Evolutionary conservation across 495 filamentous ascomycete species (phyloP), one percentile per base, ranked within the genome.

Genomic region (Aspergillus asperescens): DNA sequence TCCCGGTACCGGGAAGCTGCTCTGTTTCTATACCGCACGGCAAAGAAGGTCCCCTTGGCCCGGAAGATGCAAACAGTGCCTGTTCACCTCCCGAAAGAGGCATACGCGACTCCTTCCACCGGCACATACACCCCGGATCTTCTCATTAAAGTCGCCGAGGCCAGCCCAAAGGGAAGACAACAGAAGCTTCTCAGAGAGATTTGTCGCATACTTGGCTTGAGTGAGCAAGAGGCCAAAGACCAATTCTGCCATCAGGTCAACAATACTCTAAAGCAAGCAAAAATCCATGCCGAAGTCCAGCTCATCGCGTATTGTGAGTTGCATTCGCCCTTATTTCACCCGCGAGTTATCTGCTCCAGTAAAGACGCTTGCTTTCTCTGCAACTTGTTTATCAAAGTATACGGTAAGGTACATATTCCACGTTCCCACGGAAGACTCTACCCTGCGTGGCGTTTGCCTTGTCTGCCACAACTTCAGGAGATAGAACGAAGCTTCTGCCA

Each of bases 261-360:
- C 13, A 31, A 28, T 3, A 51, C 29, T 12, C 27, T 56, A 32
- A 47, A 5, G n/a, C 5, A 24, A 24, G 54, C 41, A 13, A 46
- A 64, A 54, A 57, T 72, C 34, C 65, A 73, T 55, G 70, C 70
- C n/a, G 68, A 73, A 55, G 61, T 73, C 18, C 68, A 73, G 45
- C 55, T 73, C 22, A 58, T 72, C 37, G 64, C 65, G 47, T 62
- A 62, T 45, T 72, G 69, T 41, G 69, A 74, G 50, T 38, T 67
- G 48, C 52, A 69, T 13, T 3, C 16, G 16, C 35, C 51, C 58
- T 40, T 48, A 27, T 27, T 39, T 23, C n/a, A n/a, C n/a, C 55
- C 49, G 27, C 50, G 55, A 38, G 49, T 58, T 3, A 46, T 58
- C n/a, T 53, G 55, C 42, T 58, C 49, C 4, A 58, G 55, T 38